Evolutionary conservation across 257 asterid genomes (phyloP), one percentile per base, ranked within the genome.

Genomic region (Cruciata laevipes): DNA sequence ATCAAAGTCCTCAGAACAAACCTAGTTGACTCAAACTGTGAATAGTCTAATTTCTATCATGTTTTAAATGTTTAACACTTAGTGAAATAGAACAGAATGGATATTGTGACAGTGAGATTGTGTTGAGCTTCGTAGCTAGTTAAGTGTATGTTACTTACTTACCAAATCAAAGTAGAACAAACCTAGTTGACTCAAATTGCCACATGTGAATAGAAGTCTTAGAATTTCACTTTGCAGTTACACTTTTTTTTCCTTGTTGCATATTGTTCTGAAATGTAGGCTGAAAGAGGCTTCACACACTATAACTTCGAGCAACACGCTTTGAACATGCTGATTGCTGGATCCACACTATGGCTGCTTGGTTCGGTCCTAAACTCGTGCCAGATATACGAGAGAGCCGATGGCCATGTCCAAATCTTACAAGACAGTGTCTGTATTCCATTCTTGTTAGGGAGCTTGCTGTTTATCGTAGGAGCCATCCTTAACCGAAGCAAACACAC

Each of bases 341-440:
- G 96, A 31, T 80, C 95, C 9, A 78, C 69, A 30, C 70, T 94
- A 3, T 90, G 99, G 99, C 65, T 88, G 52, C 64, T 94, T 3
- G 99, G 99, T 57, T 90, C 97, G 17, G 81, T 88, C 72, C 95
- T 81, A 16, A 90, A 90, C 69, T 83, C 95, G 0, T 90, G 97
- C 57, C 99, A 94, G 75, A 83, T 90, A 55, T 94, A 94, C 20
- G 97, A 94, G 81, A 82, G 95, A 74, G 89, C 96, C 0, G 93
- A 82, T 69, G 95, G 86, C 10, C 84, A 85, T 63, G 76, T 94
- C 38, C 99, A 90, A 71, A 83, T 94, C 61, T 68, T 94, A 78
- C 99, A 94, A 79, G 78, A 79, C 47, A 75, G 88, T 14, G 89
- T 94, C 53, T 81, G 81, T 30, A 71, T 94, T 25, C 99, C 97